Evolutionary conservation across 768 basidiomycete species (phyloP), one percentile per base, ranked within the genome.

Genomic region (Naganishia vishniacii): DNA sequence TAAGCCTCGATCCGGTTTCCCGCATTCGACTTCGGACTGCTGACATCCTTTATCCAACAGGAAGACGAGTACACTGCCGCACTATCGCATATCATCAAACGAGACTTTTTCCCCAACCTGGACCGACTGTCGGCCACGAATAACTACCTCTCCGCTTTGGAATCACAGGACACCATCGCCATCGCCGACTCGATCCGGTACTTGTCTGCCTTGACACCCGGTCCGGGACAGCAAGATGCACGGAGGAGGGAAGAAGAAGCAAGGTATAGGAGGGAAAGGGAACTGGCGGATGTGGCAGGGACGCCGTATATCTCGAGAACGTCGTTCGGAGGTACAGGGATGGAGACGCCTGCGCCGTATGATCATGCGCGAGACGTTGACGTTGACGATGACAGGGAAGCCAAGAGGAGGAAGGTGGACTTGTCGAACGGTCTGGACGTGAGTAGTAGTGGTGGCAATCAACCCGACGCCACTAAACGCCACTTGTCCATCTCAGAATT

Each of bases 21-120:
- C 23, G 45, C 20, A 32, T 26, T 18, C n/a, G 3, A 25, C 23
- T 15, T 16, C 28, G 13, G 1, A 16, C 28, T n/a, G 18, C n/a
- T 1, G 18, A 1, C n/a, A 29, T 25, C 16, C n/a, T 15, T 44
- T 23, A 4, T 53, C 42, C 15, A 37, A 48, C 66, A 79, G 51
- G 95, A 99, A 80, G 95, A 98, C 67, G 91, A 92, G 74, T 98
- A 98, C 76, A 92, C 91, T 1, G 85, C 84, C 48, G 88, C 88
- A 1, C 82, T 99, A 23, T 90, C 89, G 12, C 83, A 85, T 48
- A 97, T 98, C 71, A 98, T 98, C 71, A 88, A 89, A 41, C 86
- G 95, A 51, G 94, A 98, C 79, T 99, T 99, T 82, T 99, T 98
- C 73, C 95, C 95, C 0, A 90, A 90, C 13, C 83, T 98, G 11